Base-by-base conservation (phyloP, 2,329 filamentous ascomycete species). In the Fusarium heterosporum region DNA sequence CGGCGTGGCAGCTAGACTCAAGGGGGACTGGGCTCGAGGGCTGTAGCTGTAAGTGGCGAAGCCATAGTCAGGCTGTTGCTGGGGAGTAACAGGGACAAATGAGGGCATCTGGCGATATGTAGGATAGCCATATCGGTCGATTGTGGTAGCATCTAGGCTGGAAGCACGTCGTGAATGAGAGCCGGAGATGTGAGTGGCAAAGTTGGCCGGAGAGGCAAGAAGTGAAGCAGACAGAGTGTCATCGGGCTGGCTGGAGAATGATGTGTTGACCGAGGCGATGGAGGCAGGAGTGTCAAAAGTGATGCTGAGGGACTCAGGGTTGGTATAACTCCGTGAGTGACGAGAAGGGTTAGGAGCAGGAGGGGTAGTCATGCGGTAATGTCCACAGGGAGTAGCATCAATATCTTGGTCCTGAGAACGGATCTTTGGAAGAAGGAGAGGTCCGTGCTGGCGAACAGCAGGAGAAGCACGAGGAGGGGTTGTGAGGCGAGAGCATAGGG, bases 381-480 rank as follows among this genome's bases (percentile, higher is more conserved):
- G 64, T 29, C 48, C 57, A 38, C 66, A 68, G 84, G 79, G 43
- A 84, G 81, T 81, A 39, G 86, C 86, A 68, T 89, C 87, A 64
- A 93, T 86, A 64, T 90, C 85, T 79, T 95, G 91, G 79, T 97
- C 93, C 79, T 96, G 93, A 39, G 87, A 87, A 63, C 93, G 87
- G 80, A 96, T 94, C 84, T 93, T 96, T 74, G 93, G 93, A 30
- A 97, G 84, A 61, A 97, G 83, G 47, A 93, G 83, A 50, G 93
- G 92, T 51, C 93, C 92, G 79, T 93, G 90, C 64, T 93, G 90
- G 63, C 89, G 86, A 71, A 94, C 87, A 61, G 92, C 91, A 32
- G 91, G 91, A 66, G 86, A 84, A 52, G 85, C 85, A 52, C 84
- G 81, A 39, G 84, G 80, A 38, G 92, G 91, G 13, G 91, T 93